Evolutionary conservation across 345 rosid genomes (phyloP), one percentile per base, ranked within the genome.

Genomic region (Viola odorata): DNA sequence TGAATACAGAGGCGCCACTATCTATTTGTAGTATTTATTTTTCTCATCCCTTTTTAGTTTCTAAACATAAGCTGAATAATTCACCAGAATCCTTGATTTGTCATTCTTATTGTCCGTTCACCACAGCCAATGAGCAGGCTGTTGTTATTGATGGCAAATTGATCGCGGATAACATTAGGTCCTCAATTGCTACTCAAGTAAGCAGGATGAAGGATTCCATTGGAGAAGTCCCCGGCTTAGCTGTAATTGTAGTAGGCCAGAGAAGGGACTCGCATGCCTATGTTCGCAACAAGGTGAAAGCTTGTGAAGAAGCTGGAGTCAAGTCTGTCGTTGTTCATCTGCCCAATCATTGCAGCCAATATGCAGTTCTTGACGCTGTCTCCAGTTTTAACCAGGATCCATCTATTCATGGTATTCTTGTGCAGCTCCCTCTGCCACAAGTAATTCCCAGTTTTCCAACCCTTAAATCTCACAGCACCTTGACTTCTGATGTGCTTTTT

Each of bases 391-490:
- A 89, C 51, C 72, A 78, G 55, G 91, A 89, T 55, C 73, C 78
- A 1, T 80, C 97, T 1, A 62, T 92, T 78, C 94, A 92, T 41
- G 98, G 98, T 53, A 70, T 89, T 79, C 96, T 89, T 36, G 91
- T 89, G 62, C 97, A 92, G 76, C 97, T 92, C 81, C 96, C 98
- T 75, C 67, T 92, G 65, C 96, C 96, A 41, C 82, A 81, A 81
- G 95, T 92, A 79, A 80, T 74, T 76, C 76, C 75, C 65, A 5
- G 12, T 10, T 9, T 47, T 38, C 13, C 38, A 37, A 37, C 42
- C 32, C 32, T 23, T 23, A 23, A 23, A 54, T 54, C 57, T 47
- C 5, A 47, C 13, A 47, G 0, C 7, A 44, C 12, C 47, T 44
- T 44, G 47, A 44, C 7, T 44, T 44, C 47, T 3, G 4, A 47